Evolutionary conservation across 2,329 filamentous ascomycete genomes (phyloP), one percentile per base, ranked within the genome.

Genomic region (Magnaporthiopsis incrustans): DNA sequence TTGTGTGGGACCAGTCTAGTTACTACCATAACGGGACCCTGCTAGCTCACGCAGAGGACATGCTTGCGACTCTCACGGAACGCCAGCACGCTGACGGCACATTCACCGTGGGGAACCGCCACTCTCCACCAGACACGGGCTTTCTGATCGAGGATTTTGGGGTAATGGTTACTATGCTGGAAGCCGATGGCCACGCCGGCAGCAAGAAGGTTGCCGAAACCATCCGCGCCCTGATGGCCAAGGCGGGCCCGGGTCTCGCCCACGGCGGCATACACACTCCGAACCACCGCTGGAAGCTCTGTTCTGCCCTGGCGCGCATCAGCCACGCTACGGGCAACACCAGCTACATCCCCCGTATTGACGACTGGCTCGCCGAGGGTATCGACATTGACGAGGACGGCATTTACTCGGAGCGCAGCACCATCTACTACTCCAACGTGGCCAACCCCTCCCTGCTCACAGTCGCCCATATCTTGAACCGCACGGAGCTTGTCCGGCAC

Each of bases 91-190:
- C 25, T 15, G 60, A 61, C 15, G 60, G 60, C 15, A 61, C 60
- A 1, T 61, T 61, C 50, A 61, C 25, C 38, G 60, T 53, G 10
- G 60, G 60, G 22, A 61, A 61, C 60, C 60, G 60, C 25, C 60
- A 61, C 35, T 61, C 60, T 6, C 60, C 60, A 15, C 60, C 60
- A 12, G 60, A 61, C 26, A 61, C 60, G 15, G 60, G 60, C 60
- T 61, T 61, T 30, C 25, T 61, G 5, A 61, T 61, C 38, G 60
- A 61, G n/a, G 60, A 61, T n/a, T 61, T 61, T 32, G 60, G 60
- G 12, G 38, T 56, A 3, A 61, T 61, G 60, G 18, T 50, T 12
- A 61, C 12, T 26, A 61, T 61, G 25, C 60, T 61, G 18, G 38
- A 38, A 44, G 25, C 25, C 4, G 60, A 61, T 44, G 14, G n/a